A percentile compares a stretch with the other conserved stretches of the same genome.
Evolutionary conservation across 805 yeast genomes (phyloP).

Genomic region (Hanseniaspora singularis): DNA sequence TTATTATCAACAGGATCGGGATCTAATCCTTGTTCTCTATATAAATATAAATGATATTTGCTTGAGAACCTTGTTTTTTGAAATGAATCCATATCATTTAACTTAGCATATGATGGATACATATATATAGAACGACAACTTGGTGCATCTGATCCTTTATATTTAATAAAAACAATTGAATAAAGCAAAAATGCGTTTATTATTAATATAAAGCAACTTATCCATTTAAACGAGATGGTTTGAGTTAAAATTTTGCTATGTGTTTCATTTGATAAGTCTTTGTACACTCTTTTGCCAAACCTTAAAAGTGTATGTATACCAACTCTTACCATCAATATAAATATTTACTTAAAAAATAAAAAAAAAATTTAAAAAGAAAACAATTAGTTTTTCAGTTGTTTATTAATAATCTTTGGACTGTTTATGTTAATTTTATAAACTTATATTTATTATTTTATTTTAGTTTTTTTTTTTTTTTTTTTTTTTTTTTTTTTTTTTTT

Average conservation of each 20-base stretch:
- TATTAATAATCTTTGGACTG: too few relatives aligned
- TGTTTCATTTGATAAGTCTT: neutral
- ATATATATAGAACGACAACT: constrained; percentile 60
- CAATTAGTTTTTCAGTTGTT: too few relatives aligned
- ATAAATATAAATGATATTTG: constrained; percentile 73
- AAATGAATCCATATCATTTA: constrained; percentile 54
- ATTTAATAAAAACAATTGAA: constrained; percentile 17
- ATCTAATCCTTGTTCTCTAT: constrained; percentile 72
- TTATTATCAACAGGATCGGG: constrained; percentile 36
- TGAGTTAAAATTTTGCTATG: neutral
- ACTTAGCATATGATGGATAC: constrained; percentile 73
- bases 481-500: too few relatives aligned
- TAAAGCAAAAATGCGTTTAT: constrained; percentile 16
- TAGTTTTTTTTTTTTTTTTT: too few relatives aligned
- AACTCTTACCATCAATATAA: neutral
- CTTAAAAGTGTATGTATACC: neutral
- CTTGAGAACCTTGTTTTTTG: constrained; percentile 57
- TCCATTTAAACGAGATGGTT: neutral
- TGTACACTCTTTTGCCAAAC: neutral
- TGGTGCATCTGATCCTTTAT: constrained; percentile 38
- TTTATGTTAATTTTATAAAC: too few relatives aligned
- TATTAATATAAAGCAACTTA: constrained; percentile 17
- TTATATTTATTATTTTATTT: too few relatives aligned
- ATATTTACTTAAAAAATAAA: too few relatives aligned
- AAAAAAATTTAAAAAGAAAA: too few relatives aligned